These are phyloP conservation scores for Pleurotus cornucopiae DNA, from an alignment of 768 basidiomycete species.

Conservation along the genomic window DNA sequence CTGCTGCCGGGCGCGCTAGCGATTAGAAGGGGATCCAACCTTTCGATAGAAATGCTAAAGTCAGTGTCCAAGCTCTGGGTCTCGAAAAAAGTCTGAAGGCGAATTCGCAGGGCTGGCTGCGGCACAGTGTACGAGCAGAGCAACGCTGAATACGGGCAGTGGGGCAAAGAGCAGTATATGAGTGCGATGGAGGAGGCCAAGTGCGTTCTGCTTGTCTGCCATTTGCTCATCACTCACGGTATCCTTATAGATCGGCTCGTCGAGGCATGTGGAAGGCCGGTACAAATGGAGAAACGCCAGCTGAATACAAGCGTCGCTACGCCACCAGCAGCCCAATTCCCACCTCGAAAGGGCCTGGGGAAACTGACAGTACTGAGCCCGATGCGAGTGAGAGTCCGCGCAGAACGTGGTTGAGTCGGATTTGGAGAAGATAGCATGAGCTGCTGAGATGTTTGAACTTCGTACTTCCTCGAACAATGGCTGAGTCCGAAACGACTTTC, in stretches of 20 bases:
- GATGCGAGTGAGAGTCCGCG: not conserved
- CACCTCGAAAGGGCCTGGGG: conserved; percentile 11
- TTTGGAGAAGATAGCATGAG: not conserved
- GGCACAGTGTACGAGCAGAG: conserved; percentile 70
- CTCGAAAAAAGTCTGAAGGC: not conserved
- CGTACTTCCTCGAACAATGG: too few relatives aligned
- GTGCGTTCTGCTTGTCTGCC: conserved; percentile 32
- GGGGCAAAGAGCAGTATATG: conserved; percentile 62
- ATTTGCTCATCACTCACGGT: not conserved
- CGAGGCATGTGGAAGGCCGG: conserved; percentile 76
- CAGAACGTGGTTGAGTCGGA: not conserved
- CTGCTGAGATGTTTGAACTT: too few relatives aligned
- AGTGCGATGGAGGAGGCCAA: conserved; percentile 61
- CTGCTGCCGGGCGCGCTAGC: conserved; percentile 48
- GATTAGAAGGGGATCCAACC: conserved; percentile 33
- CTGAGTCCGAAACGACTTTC: too few relatives aligned
- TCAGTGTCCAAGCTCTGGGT: conserved; percentile 20
- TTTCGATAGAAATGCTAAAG: conserved; percentile 72
- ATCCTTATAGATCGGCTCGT: conserved; percentile 42
- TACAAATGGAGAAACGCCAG: conserved; percentile 56
- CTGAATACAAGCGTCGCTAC: conserved; percentile 75
- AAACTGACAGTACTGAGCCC: not conserved
- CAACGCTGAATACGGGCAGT: conserved; percentile 75
- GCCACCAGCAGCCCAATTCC: conserved; percentile 17
- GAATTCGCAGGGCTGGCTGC: conserved; percentile 41